Base-by-base conservation (phyloP, 176 grass and related monocot genomes). In the Luzula sylvatica region DNA sequence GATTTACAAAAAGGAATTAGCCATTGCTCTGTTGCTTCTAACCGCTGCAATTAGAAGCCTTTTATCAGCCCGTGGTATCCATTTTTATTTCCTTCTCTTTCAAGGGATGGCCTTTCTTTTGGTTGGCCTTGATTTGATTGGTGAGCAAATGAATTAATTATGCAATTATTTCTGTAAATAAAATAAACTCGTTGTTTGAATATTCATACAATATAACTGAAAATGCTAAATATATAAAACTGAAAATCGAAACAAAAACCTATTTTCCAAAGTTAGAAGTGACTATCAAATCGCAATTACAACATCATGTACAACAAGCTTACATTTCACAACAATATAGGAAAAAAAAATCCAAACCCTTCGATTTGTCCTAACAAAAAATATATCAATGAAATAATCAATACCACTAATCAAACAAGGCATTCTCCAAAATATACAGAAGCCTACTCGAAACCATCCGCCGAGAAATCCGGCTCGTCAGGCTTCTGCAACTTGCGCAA, bases 401-500 rank as follows among this genome's bases (percentile, higher is more conserved):
- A 35, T 7, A 14, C 12, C 48, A 39, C 8, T 6, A 32, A 25
- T n/a, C 15, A 42, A 24, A 66, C 23, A 14, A 58, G 0, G 3
- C 47, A 46, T 1, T 5, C 18, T 45, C 19, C 40, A 3, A 5
- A 35, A 48, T 71, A 38, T 75, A 62, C 40, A 71, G 13, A 58
- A 38, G 26, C 25, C 26, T 73, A 98, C 8, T 82, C 84, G 2
- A 68, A 88, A 61, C 68, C 63, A 45, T 90, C 92, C 23, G 75
- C 59, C 38, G 81, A 98, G 72, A 98, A 98, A 62, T 98, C 85
- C 0, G 92, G 85, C 47, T 90, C 92, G 4, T 86, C 81, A 8
- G 92, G 92, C 52, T 98, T 98, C 52, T 45, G 77, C 21, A 98
- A 38, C 52, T 76, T 98, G 2, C 77, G 72, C 68, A 86, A 38